A percentile compares a stretch with the other conserved stretches of the same genome.
Evolutionary conservation across 192 early-diverging fungal species (phyloP).

Genomic region (Nowakowskiella sp.): DNA sequence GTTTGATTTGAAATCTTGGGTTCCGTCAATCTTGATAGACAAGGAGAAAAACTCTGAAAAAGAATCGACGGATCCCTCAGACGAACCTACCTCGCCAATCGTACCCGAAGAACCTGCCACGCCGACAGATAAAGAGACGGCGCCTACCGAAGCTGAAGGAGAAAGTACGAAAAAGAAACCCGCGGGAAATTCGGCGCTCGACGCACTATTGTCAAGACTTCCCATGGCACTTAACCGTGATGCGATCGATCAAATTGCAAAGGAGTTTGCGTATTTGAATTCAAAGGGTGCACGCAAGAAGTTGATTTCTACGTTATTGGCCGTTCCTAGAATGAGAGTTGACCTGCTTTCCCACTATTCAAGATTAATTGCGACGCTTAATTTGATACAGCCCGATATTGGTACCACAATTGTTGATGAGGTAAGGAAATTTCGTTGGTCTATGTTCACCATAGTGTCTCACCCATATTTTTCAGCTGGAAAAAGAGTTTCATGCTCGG

Average conservation of each 20-base stretch:
- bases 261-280: conserved; percentile 91
- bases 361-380: conserved; percentile 78
- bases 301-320: conserved; percentile 65
- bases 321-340: conserved; percentile 70
- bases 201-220: conserved; percentile 64
- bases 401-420: conserved; percentile 59
- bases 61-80: conserved; percentile 6
- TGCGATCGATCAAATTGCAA: conserved; percentile 78
- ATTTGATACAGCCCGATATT: conserved; percentile 83
- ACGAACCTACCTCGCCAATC: no score
- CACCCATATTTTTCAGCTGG: conserved; percentile 43
- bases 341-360: conserved; percentile 88
- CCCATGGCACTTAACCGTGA: conserved; percentile 71
- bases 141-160: background rate
- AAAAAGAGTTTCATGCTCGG: conserved; percentile 62
- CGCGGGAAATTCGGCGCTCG: conserved; percentile 32
- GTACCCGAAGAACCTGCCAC: conserved; percentile 29
- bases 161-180: conserved; percentile 7
- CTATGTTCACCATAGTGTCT: background rate
- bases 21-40: conserved; percentile 78
- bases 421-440: conserved; percentile 21
- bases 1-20: conserved; percentile 64
- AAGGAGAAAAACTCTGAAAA: conserved; percentile 22
- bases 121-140: conserved; percentile 34
- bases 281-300: conserved; percentile 65